A percentile compares a stretch with the other conserved stretches of the same genome.
These are phyloP conservation scores for Baorangia bicolor DNA, from an alignment of 768 basidiomycete species.

Conservation along the genomic window DNA sequence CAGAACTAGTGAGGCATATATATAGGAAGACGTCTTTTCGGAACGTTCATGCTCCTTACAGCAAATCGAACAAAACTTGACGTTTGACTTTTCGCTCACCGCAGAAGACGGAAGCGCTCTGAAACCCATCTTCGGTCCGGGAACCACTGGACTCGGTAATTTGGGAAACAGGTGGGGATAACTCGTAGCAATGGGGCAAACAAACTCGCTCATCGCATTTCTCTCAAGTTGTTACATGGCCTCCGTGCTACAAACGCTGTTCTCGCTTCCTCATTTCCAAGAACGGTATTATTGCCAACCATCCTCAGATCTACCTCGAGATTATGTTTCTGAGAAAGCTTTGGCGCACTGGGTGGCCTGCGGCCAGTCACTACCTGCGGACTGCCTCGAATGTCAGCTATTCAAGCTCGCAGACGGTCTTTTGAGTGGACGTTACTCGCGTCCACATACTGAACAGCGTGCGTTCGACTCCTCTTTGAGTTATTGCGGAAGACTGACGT, in stretches of 20 bases:
- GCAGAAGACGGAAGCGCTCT: constrained; percentile 84
- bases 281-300: constrained; percentile 56
- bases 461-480: constrained; percentile 3
- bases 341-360: constrained; percentile 61
- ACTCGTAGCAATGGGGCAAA: neutral
- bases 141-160: constrained; percentile 86
- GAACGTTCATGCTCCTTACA: constrained; percentile 21
- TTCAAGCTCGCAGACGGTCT: constrained; percentile 90
- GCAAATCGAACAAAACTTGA: constrained; percentile 97
- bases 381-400: constrained; percentile 95
- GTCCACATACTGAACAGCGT: constrained; percentile 44
- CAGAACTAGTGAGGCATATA: constrained; percentile 68
- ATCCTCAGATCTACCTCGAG: constrained; percentile 7
- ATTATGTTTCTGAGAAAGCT: constrained; percentile 32
- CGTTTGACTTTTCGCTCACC: constrained; percentile 91
- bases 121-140: constrained; percentile 84
- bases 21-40: neutral
- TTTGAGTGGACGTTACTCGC: constrained; percentile 87
- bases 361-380: constrained; percentile 64
- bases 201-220: neutral
- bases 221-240: constrained; percentile 90
- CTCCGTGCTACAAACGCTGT: constrained; percentile 84
- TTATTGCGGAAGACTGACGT: constrained; percentile 7
- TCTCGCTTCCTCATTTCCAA: constrained; percentile 77
- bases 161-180: constrained; percentile 77